Evolutionary conservation across 208 protist species (phyloP), one percentile per base, ranked within the genome.

Genomic region (Phytomonas sp.): DNA sequence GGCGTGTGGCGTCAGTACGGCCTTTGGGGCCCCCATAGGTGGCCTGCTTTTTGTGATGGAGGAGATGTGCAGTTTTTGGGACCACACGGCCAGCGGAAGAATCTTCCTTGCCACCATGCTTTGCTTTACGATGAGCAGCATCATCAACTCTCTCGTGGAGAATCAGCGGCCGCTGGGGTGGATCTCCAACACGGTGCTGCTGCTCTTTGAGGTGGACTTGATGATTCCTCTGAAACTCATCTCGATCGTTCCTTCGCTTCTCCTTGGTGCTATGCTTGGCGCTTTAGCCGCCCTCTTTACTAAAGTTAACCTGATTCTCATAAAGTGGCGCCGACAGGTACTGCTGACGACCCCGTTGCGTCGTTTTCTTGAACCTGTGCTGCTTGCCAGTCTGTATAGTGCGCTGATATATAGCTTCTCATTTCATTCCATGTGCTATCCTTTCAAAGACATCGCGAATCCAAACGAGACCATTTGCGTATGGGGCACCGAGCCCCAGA

Each of bases 21-120:
- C 96, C n/a, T 99, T 98, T 77, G 96, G 95, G 11, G 92, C 97
- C 6, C 97, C 97, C 0, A 96, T 98, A 73, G 97, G 95, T 34
- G 97, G 97, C 9, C 72, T 98, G 32, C 85, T 99, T n/a, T 99
- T 99, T 73, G 88, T 96, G 29, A 89, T 98, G 78, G 97, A 99
- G 74, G 96, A 98, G 77, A 87, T 94, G 56, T 83, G 88, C 63
- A 93, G 90, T 43, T 94, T 97, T 78, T 98, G 92, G 92, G 88
- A 96, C 43, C 82, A 87, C 64, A 89, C 79, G 70, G 80, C 94
- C 53, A 97, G 89, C 51, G 96, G 89, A 40, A 90, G 96, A 74
- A 97, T 97, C 36, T 98, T 98, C 81, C 87, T 98, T 62, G 87
- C 91, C 66, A 89, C 85, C 40, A 97, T 98, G 84, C 79, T 94